These are phyloP conservation scores for Nakazawaea wickerhamii DNA, from an alignment of 805 yeast genomes.

Conservation along the genomic window DNA sequence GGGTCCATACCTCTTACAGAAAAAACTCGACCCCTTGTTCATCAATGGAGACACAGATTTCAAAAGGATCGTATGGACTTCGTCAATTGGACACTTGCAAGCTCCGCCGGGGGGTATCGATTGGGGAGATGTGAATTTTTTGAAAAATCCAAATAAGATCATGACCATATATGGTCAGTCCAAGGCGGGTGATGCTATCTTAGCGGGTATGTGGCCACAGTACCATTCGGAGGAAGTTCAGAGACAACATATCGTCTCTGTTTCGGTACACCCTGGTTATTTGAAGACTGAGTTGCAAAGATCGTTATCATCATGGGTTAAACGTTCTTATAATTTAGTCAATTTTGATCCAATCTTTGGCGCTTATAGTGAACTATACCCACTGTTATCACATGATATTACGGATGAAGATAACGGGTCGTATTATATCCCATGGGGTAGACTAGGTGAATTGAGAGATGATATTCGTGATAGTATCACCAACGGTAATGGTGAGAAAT, in stretches of 20 bases:
- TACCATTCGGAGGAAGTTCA: slow-evolving; percentile 20
- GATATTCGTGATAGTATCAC: slow-evolving; percentile 9
- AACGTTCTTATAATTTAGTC: slow-evolving; percentile 1
- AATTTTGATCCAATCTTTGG: slow-evolving; percentile 24
- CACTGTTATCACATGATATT: slow-evolving; percentile 30
- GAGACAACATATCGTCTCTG: slow-evolving; percentile 25
- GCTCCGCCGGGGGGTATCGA: slow-evolving; percentile 17
- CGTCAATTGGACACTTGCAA: slow-evolving; percentile 33
- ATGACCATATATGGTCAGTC: slow-evolving; percentile 29
- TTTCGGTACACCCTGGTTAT: slow-evolving; percentile 32
- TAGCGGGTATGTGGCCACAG: slow-evolving; percentile 30
- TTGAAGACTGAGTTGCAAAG: slow-evolving; percentile 14
- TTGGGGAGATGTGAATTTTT: slow-evolving; percentile 5
- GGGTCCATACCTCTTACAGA: slow-evolving; percentile 39
- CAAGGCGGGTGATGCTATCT: slow-evolving; percentile 30
- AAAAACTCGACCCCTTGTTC: slow-evolving; percentile 32
- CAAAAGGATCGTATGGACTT: slow-evolving; percentile 38
- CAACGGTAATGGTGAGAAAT: slow-evolving; percentile 3
- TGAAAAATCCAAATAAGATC: not conserved
- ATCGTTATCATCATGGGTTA: not conserved
- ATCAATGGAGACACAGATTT: slow-evolving; percentile 20
- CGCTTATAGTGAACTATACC: slow-evolving; percentile 33
- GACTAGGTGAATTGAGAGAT: slow-evolving; percentile 20
- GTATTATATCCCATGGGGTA: slow-evolving; percentile 32
- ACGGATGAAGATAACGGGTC: slow-evolving; percentile 23